phyloP scores from a whole-genome alignment of 2,329 filamentous ascomycete species.

The Penicillium psychrosexuale region DNA sequence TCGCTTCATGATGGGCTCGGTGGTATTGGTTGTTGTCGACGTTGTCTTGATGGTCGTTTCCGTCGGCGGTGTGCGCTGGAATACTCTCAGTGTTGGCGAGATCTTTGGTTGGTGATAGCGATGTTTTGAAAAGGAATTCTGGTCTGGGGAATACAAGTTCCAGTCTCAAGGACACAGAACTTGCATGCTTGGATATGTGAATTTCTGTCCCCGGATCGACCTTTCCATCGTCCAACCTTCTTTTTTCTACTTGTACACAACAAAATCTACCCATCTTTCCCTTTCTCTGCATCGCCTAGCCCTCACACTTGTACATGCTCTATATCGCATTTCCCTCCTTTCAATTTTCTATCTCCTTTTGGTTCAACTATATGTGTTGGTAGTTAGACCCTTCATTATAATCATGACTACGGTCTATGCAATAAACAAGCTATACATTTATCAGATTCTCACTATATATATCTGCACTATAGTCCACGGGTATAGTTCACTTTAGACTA shows the following conservation, averaged over 20 bases:
- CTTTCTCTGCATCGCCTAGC: not conserved
- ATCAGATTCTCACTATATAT: not conserved
- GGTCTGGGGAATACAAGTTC: not conserved
- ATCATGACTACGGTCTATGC: not conserved
- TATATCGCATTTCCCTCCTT: not conserved
- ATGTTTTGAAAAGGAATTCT: not conserved
- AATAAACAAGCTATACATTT: not conserved
- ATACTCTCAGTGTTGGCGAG: slow-evolving; percentile 74
- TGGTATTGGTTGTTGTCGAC: slow-evolving; percentile 72
- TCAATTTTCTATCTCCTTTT: not conserved
- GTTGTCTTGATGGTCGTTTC: slow-evolving; percentile 67
- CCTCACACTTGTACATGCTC: not conserved
- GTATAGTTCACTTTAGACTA: no score
- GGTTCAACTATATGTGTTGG: not conserved
- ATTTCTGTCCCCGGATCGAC: not conserved
- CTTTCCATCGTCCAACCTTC: not conserved
- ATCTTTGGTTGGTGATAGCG: slow-evolving; percentile 73
- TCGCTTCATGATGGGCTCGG: slow-evolving; percentile 78
- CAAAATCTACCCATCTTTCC: not conserved
- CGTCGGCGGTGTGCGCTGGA: slow-evolving; percentile 71
- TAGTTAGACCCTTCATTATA: not conserved
- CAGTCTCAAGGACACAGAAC: not conserved
- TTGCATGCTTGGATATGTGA: not conserved
- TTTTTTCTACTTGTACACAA: not conserved
- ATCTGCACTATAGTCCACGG: not conserved